Percentiles rank a stretch among this genome's conserved stretches.
Evolutionary conservation across 2,329 filamentous ascomycete species (phyloP).

Genomic region (Penicillium sp.): DNA sequence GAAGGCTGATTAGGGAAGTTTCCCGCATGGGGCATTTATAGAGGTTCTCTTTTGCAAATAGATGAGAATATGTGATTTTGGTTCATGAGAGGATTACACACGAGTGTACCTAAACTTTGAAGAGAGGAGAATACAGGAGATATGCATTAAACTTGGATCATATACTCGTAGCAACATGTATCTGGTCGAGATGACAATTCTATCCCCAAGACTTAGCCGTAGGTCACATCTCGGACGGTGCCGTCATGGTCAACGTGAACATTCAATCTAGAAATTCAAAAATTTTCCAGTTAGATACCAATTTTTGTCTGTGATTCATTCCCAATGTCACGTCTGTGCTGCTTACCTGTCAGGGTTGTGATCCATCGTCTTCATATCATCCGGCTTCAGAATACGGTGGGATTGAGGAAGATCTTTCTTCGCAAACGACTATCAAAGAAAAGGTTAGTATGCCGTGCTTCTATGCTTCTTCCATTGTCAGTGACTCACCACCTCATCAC

Average conservation of each 20-base stretch:
- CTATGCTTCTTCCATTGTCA: no score
- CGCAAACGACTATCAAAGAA: slow-evolving; percentile 44
- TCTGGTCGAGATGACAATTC: neutral
- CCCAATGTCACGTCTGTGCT: neutral
- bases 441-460: neutral
- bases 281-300: neutral
- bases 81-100: neutral
- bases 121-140: neutral
- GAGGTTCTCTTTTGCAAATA: neutral
- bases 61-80: neutral
- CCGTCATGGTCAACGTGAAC: slow-evolving; percentile 50
- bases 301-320: neutral
- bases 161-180: slow-evolving; percentile 3
- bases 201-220: slow-evolving; percentile 36
- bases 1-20: slow-evolving; percentile 41
- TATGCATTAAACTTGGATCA: neutral
- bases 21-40: neutral
- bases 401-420: slow-evolving; percentile 51
- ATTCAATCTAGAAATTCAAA: slow-evolving; percentile 42
- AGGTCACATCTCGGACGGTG: slow-evolving; percentile 49
- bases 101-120: neutral
- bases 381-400: slow-evolving; percentile 50
- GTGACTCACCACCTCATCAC: slow-evolving; percentile 40
- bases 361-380: slow-evolving; percentile 46
- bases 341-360: slow-evolving; percentile 47